Evolutionary conservation across 768 basidiomycete genomes (phyloP), one percentile per base, ranked within the genome.

Genomic region (Pholiota conissans): DNA sequence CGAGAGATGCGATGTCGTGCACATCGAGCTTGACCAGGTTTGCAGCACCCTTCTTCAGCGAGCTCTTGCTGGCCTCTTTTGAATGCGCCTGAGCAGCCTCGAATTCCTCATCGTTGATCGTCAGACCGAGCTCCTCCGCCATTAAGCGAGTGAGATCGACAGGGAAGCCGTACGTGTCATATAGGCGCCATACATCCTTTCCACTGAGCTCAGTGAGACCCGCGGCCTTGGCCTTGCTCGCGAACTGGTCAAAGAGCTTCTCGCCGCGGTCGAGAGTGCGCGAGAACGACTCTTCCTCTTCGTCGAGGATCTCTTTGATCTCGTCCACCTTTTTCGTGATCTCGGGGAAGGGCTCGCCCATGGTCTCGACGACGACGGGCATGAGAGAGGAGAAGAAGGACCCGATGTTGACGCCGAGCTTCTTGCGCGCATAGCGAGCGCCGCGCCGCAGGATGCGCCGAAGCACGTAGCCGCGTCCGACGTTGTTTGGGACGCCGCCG

Each of bases 141-240:
- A 99, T 98, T 57, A 99, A 79, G 49, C 90, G 87, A 1, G 97
- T 99, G 49, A 99, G 76, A 69, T 99, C 97, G 39, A 93, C 94
- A 0, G 97, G 97, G 78, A 99, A 99, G 50, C 97, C 97, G 69
- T 91, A 99, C 1, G 97, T 98, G 70, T 99, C 97, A 70, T 98
- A 98, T 50, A 99, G 74, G 26, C 92, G 84, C 97, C 97, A 99
- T 32, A 98, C 93, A 67, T 99, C 96, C 63, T 88, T 90, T 24
- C 97, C 97, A 58, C 78, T 85, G 28, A 99, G 84, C 63, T 86
- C 83, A 35, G 76, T 87, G 4, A 74, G 65, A 7, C 86, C 87
- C 48, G 80, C 75, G 52, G 86, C 81, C 61, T 79, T 79, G 8
- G 95, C 86, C 29, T 82, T 79, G 26, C 76, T 67, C 20, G 90